Conservation (phyloP, 371 early-diverging fungal genomes). For the Mortierella sp. region DNA sequence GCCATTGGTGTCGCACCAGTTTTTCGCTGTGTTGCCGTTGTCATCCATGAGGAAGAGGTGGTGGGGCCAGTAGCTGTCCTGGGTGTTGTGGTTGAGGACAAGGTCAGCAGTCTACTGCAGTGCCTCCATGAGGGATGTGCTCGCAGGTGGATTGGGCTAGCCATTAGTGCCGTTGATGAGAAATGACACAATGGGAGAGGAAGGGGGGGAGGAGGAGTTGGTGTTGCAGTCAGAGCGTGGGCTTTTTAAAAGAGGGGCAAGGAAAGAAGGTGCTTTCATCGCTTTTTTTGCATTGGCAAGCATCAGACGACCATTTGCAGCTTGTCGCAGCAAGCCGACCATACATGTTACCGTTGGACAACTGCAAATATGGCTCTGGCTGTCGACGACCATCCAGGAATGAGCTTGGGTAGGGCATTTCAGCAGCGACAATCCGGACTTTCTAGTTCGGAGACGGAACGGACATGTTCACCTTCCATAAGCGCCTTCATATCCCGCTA, state of each 20-base stretch:
- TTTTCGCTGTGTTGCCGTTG: background rate
- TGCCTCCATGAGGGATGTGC: background rate
- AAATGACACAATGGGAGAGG: background rate
- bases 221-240: background rate
- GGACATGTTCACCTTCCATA: too few relatives aligned
- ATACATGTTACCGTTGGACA: background rate
- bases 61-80: background rate
- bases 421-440: too few relatives aligned
- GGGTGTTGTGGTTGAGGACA: background rate
- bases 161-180: background rate
- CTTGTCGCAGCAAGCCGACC: too few relatives aligned
- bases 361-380: too few relatives aligned
- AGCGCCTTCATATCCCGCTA: too few relatives aligned
- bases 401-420: too few relatives aligned
- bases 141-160: background rate
- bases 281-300: background rate
- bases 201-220: background rate
- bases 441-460: too few relatives aligned
- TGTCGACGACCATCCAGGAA: too few relatives aligned
- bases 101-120: background rate
- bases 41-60: background rate
- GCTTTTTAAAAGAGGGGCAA: background rate
- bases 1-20: background rate
- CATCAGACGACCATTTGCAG: background rate
- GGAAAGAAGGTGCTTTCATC: background rate